Evolutionary conservation across 2,329 filamentous ascomycete genomes (phyloP), one percentile per base, ranked within the genome.

Genomic region (Phyllosticta ampelicida): DNA sequence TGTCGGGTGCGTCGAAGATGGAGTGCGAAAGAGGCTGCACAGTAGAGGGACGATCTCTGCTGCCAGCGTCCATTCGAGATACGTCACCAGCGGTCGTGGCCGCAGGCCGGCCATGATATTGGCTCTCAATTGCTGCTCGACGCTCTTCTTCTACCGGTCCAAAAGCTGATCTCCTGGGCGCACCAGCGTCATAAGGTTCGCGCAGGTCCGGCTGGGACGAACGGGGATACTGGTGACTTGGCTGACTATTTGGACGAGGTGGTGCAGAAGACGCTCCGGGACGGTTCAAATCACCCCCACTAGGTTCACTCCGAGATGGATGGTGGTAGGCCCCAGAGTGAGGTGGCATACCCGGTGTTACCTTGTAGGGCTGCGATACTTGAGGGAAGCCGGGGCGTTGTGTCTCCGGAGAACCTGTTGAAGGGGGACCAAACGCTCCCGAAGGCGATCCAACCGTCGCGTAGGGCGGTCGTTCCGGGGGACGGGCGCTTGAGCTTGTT

Each of bases 171-270:
- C 69, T 66, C 48, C 70, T 65, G 5, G 65, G 64, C 36, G 63
- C 64, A 9, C 64, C 54, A 13, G 60, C 56, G 60, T 68, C 68
- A 56, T 70, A 69, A 6, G 54, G 23, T 5, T 62, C 48, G 54
- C 62, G 63, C 6, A 61, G 53, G 1, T 70, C 67, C 19, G 65
- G 65, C 19, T 66, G 67, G 3, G 59, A 60, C 30, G 64, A 61
- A n/a, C 48, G 9, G 23, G 64, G 66, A 48, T 63, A 63, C 29
- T 63, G 66, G 8, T 65, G 69, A 26, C 61, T 68, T 2, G 72
- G 72, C 56, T 74, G 72, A 58, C 72, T 74, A 55, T 70, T 73
- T 13, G 72, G 72, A 23, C 72, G 67, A 19, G 72, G 70, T 6
- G 72, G 72, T 6, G 70, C 57, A 18, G 53, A 51, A 29, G 52